A percentile compares a stretch with the other conserved stretches of the same genome.
phyloP scores from a whole-genome alignment of 371 early-diverging fungal species.

The Ecytonucleospora hepatopenaei region DNA sequence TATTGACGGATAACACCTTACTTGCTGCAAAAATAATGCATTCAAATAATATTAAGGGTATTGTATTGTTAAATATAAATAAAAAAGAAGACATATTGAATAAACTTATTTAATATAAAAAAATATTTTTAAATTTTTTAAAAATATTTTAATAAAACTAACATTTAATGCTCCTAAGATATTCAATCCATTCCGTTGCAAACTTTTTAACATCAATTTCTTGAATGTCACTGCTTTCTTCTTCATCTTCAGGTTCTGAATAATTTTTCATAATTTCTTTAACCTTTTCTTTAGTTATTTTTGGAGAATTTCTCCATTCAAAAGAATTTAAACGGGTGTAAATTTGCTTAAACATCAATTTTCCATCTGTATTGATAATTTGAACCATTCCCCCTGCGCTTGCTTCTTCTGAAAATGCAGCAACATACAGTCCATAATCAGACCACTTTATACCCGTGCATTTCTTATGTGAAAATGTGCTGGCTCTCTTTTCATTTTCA shows the following conservation, averaged over 20 bases:
- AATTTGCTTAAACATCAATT: slow-evolving; percentile 34
- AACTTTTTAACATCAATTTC: neutral
- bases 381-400: slow-evolving; percentile 32
- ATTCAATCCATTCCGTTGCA: neutral
- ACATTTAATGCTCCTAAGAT: no score
- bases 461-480: slow-evolving; percentile 17
- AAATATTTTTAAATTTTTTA: no score
- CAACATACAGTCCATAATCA: slow-evolving; percentile 34
- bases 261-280: slow-evolving; percentile 8
- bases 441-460: slow-evolving; percentile 43
- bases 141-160: no score
- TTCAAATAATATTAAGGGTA: no score
- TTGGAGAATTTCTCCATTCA: slow-evolving; percentile 35
- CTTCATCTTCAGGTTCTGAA: neutral
- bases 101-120: no score
- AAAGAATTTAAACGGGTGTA: slow-evolving; percentile 22
- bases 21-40: no score
- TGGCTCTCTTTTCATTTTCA: slow-evolving; percentile 22
- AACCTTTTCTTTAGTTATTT: slow-evolving; percentile 12
- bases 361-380: slow-evolving; percentile 41
- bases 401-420: slow-evolving; percentile 5
- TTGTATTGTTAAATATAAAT: no score
- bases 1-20: no score
- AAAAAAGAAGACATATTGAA: no score
- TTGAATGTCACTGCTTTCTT: neutral